Percentiles rank a stretch among this genome's conserved stretches.
These are phyloP conservation scores for Mycocentrospora acerina DNA, from an alignment of 2,329 filamentous ascomycete species.

Conservation along the genomic window DNA sequence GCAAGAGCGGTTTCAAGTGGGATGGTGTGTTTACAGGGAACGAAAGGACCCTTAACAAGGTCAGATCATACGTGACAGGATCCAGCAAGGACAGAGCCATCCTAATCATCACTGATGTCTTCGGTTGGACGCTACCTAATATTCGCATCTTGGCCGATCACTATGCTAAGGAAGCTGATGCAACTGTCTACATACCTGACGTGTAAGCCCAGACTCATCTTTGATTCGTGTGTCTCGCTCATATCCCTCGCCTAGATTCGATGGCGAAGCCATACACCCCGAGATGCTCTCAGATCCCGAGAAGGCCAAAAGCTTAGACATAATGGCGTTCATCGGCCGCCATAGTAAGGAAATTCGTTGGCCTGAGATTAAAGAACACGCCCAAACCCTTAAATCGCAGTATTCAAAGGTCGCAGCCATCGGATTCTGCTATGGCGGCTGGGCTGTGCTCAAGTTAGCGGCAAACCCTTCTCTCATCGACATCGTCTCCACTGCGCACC, in stretches of 20 bases:
- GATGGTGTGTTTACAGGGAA: too few relatives aligned
- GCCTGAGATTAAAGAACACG: slow-evolving; percentile 40
- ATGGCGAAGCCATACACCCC: slow-evolving; percentile 30
- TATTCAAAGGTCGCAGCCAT: slow-evolving; percentile 47
- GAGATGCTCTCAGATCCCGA: slow-evolving; percentile 29
- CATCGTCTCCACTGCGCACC: slow-evolving; percentile 32
- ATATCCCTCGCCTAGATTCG: slow-evolving; percentile 23
- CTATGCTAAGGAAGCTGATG: slow-evolving; percentile 49
- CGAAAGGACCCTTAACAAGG: too few relatives aligned
- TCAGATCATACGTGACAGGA: slow-evolving; percentile 48
- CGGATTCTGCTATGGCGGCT: slow-evolving; percentile 53
- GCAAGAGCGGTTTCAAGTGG: too few relatives aligned
- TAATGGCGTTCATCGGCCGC: slow-evolving; percentile 42
- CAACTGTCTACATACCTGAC: slow-evolving; percentile 50
- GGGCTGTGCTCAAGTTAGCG: slow-evolving; percentile 36
- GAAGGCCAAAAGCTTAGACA: slow-evolving; percentile 39
- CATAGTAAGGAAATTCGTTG: slow-evolving; percentile 44
- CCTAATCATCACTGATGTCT: slow-evolving; percentile 48
- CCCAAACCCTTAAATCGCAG: slow-evolving; percentile 37
- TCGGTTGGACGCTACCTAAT: slow-evolving; percentile 51
- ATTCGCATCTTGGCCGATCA: slow-evolving; percentile 50
- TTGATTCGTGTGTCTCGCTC: slow-evolving; percentile 42
- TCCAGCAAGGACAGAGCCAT: slow-evolving; percentile 48
- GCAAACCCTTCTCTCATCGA: slow-evolving; percentile 35
- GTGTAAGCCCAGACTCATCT: too few relatives aligned